Percentiles rank a stretch among this genome's conserved stretches.
Conservation (phyloP, 2,329 filamentous ascomycete genomes). For the Fusarium sublunatum region DNA sequence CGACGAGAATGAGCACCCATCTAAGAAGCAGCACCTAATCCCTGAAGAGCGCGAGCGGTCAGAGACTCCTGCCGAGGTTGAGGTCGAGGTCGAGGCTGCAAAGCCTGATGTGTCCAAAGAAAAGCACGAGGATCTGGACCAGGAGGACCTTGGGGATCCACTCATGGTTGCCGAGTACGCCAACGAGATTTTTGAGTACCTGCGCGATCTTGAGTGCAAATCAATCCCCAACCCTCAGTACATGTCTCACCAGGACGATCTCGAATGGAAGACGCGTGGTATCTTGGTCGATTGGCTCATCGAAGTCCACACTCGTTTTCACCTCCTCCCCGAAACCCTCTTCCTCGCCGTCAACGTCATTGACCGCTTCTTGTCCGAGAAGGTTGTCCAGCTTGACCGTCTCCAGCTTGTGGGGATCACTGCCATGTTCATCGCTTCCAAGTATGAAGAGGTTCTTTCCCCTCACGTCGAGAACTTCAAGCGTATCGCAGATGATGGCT, state of each 20-base stretch:
- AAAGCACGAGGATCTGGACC: constrained; percentile 71
- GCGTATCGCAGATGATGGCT: constrained; percentile 96
- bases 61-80: constrained; percentile 54
- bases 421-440: constrained; percentile 99
- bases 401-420: constrained; percentile 97
- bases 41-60: constrained; percentile 40
- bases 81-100: constrained; percentile 37
- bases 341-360: constrained; percentile 99
- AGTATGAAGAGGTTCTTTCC: constrained; percentile 98
- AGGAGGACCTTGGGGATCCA: constrained; percentile 90
- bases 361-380: constrained; percentile 94
- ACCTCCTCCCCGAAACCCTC: constrained; percentile 92
- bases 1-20: constrained; percentile 75
- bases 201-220: constrained; percentile 85
- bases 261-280: constrained; percentile 98
- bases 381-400: constrained; percentile 95
- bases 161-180: constrained; percentile 99
- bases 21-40: constrained; percentile 69
- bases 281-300: constrained; percentile 98
- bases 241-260: constrained; percentile 92
- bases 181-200: constrained; percentile 95
- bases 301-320: constrained; percentile 97
- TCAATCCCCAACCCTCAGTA: constrained; percentile 88
- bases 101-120: constrained; percentile 18
- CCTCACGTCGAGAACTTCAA: constrained; percentile 98